Evolutionary conservation across 1,284 basidiomycete species (phyloP), one percentile per base, ranked within the genome.

Genomic region (Sanghuangporus baumii): DNA sequence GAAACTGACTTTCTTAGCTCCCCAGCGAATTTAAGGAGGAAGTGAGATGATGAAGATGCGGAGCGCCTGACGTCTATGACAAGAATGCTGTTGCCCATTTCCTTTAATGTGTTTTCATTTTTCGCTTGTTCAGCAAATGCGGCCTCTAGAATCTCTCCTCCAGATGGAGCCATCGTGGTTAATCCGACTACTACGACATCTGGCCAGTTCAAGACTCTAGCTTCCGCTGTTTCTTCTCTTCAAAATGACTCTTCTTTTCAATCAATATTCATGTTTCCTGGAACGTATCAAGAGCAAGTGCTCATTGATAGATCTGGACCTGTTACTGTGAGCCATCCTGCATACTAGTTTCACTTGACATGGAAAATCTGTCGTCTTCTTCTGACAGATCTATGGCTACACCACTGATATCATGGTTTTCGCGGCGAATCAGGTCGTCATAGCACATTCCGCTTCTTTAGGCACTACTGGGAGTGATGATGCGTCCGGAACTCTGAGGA

Each of bases 221-320:
- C 71, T 6, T 73, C 75, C 6, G 81, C 81, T 0, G 71, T 82
- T 11, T 71, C 72, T 47, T 72, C 80, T 9, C 71, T 83, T 11
- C 79, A 79, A 3, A 74, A 78, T 61, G 80, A 81, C 67, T 74
- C 70, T 58, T 75, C 76, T 37, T 69, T 73, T 3, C 71, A 75
- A 61, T 73, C 76, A 6, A 81, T 84, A 63, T 85, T 84, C 73
- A 78, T 85, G 41, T 83, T 75, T 66, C 76, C 82, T 12, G 82
- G 82, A 6, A 83, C 78, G 3, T 85, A 84, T 69, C 74, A 71
- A 9, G 83, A 80, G 61, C 82, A 83, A 67, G 78, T 83, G 4
- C 73, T 77, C 60, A 82, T 85, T 64, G 78, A 77, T 14, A 79
- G 82, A 31, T 62, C 72, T 7, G 79, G 78, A 2, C 73, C 77